phyloP scores from a whole-genome alignment of 352 stramenopile genomes.

The Phytophthora tubulina region DNA sequence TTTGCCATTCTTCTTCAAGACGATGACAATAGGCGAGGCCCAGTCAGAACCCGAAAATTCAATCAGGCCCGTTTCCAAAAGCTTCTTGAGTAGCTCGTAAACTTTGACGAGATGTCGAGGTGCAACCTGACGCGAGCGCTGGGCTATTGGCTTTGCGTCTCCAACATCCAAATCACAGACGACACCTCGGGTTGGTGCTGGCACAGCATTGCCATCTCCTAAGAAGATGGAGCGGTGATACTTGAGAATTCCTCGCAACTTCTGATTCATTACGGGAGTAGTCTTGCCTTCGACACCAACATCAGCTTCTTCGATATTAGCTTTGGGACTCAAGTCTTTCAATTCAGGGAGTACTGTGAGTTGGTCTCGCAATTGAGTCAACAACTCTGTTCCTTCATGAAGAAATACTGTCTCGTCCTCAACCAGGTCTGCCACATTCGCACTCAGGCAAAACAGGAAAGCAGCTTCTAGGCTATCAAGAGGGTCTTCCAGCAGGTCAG shows the following conservation, averaged over 20 bases:
- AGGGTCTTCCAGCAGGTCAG: too few relatives aligned
- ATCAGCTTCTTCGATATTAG: too few relatives aligned
- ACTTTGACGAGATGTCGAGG: not conserved
- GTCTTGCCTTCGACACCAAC: too few relatives aligned
- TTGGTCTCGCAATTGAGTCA: too few relatives aligned
- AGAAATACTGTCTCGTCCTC: too few relatives aligned
- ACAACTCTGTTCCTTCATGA: too few relatives aligned
- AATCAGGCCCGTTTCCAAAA: not conserved
- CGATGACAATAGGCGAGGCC: not conserved
- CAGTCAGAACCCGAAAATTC: not conserved
- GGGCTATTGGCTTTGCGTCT: not conserved
- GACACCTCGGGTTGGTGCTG: not conserved
- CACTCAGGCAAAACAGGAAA: too few relatives aligned
- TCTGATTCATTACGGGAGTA: not conserved
- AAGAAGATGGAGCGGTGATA: not conserved
- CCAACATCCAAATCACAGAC: not conserved
- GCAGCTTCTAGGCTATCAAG: too few relatives aligned
- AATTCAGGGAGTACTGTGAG: too few relatives aligned
- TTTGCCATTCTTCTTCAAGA: not conserved
- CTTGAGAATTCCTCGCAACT: not conserved
- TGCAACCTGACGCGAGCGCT: not conserved
- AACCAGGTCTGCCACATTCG: too few relatives aligned
- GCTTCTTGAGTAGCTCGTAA: conserved; percentile 4
- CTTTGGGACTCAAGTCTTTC: too few relatives aligned
- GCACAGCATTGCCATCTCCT: not conserved